phyloP scores from a whole-genome alignment of 139 green algal species.

The Klebsormidium nitens region DNA sequence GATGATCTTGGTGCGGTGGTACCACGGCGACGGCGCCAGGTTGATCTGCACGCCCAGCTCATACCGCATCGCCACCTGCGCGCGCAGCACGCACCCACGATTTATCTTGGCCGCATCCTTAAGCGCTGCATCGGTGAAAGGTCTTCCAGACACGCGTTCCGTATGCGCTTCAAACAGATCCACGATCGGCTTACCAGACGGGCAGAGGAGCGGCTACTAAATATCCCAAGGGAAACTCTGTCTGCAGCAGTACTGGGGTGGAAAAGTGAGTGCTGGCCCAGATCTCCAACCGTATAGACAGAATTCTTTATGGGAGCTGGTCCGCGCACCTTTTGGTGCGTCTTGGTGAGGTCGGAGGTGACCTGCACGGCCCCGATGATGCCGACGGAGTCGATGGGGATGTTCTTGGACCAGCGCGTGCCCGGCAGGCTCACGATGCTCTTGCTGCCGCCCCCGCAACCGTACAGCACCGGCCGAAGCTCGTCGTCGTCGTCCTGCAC shows the following conservation, averaged over 20 bases:
- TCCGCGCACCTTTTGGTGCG: neutral
- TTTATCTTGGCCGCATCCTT: too few species aligned
- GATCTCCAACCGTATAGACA: too few species aligned
- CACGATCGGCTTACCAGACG: too few species aligned
- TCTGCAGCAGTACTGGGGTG: too few species aligned
- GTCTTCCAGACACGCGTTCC: too few species aligned
- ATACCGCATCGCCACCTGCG: conserved; percentile 4
- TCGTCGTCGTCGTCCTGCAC: too few species aligned
- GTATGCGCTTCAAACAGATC: too few species aligned
- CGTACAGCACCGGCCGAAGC: neutral
- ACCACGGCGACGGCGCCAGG: conserved; percentile 34
- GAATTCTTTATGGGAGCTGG: too few species aligned
- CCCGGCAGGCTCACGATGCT: neutral
- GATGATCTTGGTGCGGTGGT: conserved; percentile 44
- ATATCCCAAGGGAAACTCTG: neutral
- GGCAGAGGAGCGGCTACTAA: neutral
- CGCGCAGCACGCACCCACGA: neutral
- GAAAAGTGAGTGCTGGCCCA: too few species aligned
- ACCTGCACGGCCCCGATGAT: conserved; percentile 20
- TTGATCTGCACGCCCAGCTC: conserved; percentile 46
- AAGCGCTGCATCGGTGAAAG: too few species aligned
- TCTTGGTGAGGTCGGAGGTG: neutral
- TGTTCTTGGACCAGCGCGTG: conserved; percentile 18
- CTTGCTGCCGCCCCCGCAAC: neutral
- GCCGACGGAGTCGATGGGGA: conserved; percentile 16